Evolutionary conservation across 2,329 filamentous ascomycete genomes (phyloP).

Genomic region (Scedosporium aurantiacum): DNA sequence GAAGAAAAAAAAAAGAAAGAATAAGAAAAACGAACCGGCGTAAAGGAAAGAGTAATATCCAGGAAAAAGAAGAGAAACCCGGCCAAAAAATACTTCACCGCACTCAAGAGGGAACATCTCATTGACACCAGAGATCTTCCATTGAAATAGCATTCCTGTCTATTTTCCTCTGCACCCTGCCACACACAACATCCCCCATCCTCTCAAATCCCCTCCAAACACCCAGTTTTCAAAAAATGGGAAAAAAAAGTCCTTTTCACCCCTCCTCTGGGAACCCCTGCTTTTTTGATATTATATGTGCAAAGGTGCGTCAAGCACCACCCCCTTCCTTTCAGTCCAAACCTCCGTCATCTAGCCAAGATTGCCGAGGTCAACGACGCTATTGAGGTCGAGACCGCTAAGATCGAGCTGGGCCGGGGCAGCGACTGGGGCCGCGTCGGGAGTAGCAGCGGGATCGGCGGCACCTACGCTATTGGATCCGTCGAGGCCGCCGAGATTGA

Average conservation of each 20-base stretch:
- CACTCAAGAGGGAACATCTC: background rate
- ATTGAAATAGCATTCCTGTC: background rate
- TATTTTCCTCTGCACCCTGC: background rate
- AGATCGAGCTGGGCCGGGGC: slow-evolving; percentile 23
- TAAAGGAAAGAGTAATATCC: background rate
- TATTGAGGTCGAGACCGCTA: slow-evolving; percentile 29
- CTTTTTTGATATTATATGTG: background rate
- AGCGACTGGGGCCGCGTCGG: slow-evolving; percentile 9
- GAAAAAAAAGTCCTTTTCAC: background rate
- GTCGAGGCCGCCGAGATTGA: slow-evolving; percentile 15
- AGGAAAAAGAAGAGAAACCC: background rate
- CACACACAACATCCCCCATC: background rate
- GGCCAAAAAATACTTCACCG: background rate
- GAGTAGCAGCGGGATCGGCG: slow-evolving; percentile 5
- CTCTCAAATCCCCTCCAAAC: background rate
- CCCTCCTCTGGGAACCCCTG: background rate
- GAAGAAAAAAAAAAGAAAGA: background rate
- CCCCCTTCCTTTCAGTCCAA: too few species aligned
- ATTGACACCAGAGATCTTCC: background rate
- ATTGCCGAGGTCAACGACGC: slow-evolving; percentile 32
- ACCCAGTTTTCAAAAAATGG: background rate
- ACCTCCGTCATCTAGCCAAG: slow-evolving; percentile 12
- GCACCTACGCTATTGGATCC: slow-evolving; percentile 12
- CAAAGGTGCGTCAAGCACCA: too few species aligned
- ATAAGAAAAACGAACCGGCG: background rate